A percentile compares a stretch with the other conserved stretches of the same genome.
Evolutionary conservation across 805 yeast species (phyloP).

Genomic region (Jamesozyma piceae): DNA sequence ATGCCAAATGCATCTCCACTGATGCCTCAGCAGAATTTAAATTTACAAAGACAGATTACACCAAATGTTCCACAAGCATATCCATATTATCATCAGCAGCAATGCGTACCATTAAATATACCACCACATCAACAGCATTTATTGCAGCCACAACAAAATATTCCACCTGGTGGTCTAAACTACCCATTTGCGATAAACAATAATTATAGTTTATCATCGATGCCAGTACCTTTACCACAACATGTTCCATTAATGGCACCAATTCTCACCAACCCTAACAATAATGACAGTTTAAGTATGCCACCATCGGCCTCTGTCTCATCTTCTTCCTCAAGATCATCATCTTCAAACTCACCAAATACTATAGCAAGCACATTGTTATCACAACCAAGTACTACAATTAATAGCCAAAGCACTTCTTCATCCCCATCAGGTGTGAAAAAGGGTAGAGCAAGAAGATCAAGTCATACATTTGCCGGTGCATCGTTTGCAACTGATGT

Average conservation of each 20-base stretch:
- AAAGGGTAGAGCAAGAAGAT: conserved; percentile 1
- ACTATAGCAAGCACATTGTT: not conserved
- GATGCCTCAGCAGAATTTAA: not conserved
- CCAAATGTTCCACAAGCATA: not conserved
- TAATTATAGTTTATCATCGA: conserved; percentile 2
- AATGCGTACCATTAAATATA: not conserved
- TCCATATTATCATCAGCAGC: not conserved
- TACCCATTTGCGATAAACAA: conserved; percentile 5
- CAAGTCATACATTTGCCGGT: conserved; percentile 24
- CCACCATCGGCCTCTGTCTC: not conserved
- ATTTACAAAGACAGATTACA: not conserved
- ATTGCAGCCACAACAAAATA: not conserved
- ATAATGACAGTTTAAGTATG: not conserved
- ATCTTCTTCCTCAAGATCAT: not conserved
- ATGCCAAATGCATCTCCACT: not conserved
- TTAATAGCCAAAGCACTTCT: not conserved
- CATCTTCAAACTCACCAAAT: not conserved
- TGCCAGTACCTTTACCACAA: conserved; percentile 5
- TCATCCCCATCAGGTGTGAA: not conserved
- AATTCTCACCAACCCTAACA: not conserved
- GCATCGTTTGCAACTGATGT: conserved; percentile 29
- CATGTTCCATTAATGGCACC: conserved; percentile 3
- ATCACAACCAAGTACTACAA: not conserved
- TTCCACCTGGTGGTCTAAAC: conserved; percentile 1
- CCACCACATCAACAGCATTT: not conserved